Percentiles rank a stretch among this genome's conserved stretches.
phyloP scores from a whole-genome alignment of 176 grass and related monocot genomes.

The Olyra latifolia region DNA sequence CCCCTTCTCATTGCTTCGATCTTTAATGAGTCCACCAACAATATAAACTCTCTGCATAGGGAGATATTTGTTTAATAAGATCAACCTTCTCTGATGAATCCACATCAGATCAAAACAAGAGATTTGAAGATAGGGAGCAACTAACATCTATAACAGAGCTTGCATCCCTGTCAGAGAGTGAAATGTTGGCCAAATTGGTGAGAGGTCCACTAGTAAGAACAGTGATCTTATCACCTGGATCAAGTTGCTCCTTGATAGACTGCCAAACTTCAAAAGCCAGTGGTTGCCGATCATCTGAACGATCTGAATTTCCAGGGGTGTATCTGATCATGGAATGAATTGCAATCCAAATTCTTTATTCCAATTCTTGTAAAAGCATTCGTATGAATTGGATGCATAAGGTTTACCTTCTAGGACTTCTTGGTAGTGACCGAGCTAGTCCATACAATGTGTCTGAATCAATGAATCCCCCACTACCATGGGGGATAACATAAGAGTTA shows the following conservation, averaged over 20 bases:
- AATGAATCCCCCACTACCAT: constrained; percentile 71
- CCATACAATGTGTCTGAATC: constrained; percentile 93
- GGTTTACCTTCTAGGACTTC: constrained; percentile 84
- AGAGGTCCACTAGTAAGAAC: constrained; percentile 79
- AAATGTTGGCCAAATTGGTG: constrained; percentile 80
- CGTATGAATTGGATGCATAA: constrained; percentile 4
- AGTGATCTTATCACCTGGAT: constrained; percentile 54
- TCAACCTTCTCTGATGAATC: neutral
- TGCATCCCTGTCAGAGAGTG: constrained; percentile 50
- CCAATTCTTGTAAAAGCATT: neutral
- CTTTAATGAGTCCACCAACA: constrained; percentile 63
- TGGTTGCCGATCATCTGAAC: constrained; percentile 52
- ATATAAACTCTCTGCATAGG: constrained; percentile 62
- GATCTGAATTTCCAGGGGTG: constrained; percentile 54
- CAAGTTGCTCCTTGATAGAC: constrained; percentile 49
- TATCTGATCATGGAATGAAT: constrained; percentile 47
- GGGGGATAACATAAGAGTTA: constrained; percentile 67
- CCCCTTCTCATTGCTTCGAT: constrained; percentile 43
- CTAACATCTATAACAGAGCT: constrained; percentile 68
- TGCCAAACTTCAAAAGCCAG: constrained; percentile 81
- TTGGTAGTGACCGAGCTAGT: constrained; percentile 59
- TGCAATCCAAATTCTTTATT: neutral
- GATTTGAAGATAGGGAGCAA: neutral
- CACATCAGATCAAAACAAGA: neutral
- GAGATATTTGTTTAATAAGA: neutral